phyloP scores from a whole-genome alignment of 1,139 yeast species.

The Geotrichum siamense region DNA sequence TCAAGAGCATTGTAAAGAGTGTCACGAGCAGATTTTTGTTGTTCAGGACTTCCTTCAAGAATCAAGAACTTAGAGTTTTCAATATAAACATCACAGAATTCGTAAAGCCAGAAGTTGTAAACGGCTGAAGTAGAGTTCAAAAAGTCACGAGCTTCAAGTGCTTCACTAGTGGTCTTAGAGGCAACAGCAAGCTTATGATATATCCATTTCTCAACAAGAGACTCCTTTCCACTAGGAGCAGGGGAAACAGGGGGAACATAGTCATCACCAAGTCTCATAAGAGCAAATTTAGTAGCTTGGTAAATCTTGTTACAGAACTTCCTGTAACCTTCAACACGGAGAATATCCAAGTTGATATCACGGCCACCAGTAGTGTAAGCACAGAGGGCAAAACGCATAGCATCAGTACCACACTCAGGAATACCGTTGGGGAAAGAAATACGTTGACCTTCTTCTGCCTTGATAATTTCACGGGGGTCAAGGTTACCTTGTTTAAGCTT shows the following conservation, averaged over 20 bases:
- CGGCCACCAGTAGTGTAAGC: conserved; percentile 99
- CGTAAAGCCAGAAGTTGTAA: conserved; percentile 90
- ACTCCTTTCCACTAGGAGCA: conserved; percentile 65
- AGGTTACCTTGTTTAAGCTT: conserved; percentile 75
- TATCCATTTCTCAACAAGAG: conserved; percentile 95
- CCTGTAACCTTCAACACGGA: conserved; percentile 98
- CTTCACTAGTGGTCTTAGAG: conserved; percentile 54
- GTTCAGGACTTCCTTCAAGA: conserved; percentile 79
- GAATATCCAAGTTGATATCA: conserved; percentile 90
- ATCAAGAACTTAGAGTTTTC: conserved; percentile 93
- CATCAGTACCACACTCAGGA: conserved; percentile 99
- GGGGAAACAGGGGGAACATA: conserved; percentile 67
- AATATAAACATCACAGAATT: conserved; percentile 93
- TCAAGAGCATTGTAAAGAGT: conserved; percentile 91
- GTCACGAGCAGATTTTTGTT: conserved; percentile 84
- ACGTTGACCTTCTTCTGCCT: conserved; percentile 83
- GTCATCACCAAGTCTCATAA: conserved; percentile 86
- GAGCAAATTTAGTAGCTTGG: conserved; percentile 96
- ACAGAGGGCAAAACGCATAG: conserved; percentile 94
- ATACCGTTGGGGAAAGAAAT: conserved; percentile 92
- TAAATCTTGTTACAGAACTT: conserved; percentile 98
- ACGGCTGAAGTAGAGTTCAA: conserved; percentile 79
- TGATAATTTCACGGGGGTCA: conserved; percentile 81
- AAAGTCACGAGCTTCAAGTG: conserved; percentile 80
- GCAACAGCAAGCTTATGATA: conserved; percentile 75